Percentiles rank a stretch among this genome's conserved stretches.
These are phyloP conservation scores for Neurospora tetraspora DNA, from an alignment of 495 filamentous ascomycete genomes.

Conservation along the genomic window DNA sequence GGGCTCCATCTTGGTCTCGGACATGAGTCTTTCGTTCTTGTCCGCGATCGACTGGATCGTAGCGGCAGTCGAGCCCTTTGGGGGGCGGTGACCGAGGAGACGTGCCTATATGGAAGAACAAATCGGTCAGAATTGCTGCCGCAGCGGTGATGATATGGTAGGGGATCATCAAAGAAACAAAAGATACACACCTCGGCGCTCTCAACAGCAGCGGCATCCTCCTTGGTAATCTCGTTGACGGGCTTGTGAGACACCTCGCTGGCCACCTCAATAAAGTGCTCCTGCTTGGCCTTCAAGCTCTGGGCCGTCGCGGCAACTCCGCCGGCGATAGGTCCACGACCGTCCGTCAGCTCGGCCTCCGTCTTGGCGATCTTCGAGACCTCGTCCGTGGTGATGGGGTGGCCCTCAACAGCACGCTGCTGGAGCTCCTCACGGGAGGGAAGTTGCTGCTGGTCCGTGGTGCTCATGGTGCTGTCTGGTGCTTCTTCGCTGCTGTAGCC, in stretches of 20 bases:
- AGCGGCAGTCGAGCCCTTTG: slow-evolving; percentile 19
- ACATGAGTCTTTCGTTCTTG: slow-evolving; percentile 8
- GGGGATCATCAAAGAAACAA: not conserved
- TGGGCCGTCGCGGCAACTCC: slow-evolving; percentile 19
- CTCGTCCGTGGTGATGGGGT: slow-evolving; percentile 14
- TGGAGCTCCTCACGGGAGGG: slow-evolving; percentile 16
- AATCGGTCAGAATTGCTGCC: not conserved
- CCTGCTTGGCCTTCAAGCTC: slow-evolving; percentile 21
- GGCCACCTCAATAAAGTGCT: slow-evolving; percentile 19
- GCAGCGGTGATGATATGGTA: not conserved
- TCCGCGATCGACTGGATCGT: slow-evolving; percentile 24
- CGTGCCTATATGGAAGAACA: slow-evolving; percentile 8
- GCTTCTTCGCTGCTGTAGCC: not conserved
- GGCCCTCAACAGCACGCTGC: slow-evolving; percentile 12
- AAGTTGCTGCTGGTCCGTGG: slow-evolving; percentile 8
- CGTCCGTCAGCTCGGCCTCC: slow-evolving; percentile 17
- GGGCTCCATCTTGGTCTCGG: not conserved
- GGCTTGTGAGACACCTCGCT: slow-evolving; percentile 23
- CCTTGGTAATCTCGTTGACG: slow-evolving; percentile 14
- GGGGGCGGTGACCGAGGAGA: slow-evolving; percentile 12
- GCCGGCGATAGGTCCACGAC: slow-evolving; percentile 16
- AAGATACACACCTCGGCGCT: slow-evolving; percentile 17
- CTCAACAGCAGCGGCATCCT: slow-evolving; percentile 22
- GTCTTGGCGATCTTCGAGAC: slow-evolving; percentile 12
- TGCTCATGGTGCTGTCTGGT: not conserved